Conservation (phyloP, 164 flowering plant species). For the Echeveria elegans region DNA sequence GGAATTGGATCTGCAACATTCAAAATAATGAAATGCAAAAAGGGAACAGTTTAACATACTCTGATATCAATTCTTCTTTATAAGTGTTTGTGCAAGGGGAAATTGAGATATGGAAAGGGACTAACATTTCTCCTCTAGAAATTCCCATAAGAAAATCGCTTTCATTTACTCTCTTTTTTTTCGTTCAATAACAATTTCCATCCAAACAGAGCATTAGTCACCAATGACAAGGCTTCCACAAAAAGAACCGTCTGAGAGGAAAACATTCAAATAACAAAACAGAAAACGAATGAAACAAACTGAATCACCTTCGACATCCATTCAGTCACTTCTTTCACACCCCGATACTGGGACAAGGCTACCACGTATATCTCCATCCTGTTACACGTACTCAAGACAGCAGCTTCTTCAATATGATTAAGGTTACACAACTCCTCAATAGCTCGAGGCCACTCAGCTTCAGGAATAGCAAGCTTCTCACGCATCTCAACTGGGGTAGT, state of each 20-base stretch:
- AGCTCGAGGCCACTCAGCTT: conserved; percentile 97
- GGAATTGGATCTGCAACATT: neutral
- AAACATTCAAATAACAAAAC: too few species aligned
- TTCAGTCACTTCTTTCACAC: conserved; percentile 93
- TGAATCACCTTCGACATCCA: conserved; percentile 94
- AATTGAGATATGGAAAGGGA: too few species aligned
- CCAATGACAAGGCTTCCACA: neutral
- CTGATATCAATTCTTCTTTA: neutral
- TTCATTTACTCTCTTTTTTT: too few species aligned
- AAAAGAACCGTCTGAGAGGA: neutral
- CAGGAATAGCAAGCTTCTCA: conserved; percentile 94
- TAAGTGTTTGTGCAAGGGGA: too few species aligned
- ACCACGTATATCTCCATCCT: conserved; percentile 96
- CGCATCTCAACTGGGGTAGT: conserved; percentile 95
- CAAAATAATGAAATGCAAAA: neutral
- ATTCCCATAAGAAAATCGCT: too few species aligned
- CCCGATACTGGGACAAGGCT: conserved; percentile 88
- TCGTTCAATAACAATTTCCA: too few species aligned
- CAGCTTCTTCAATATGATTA: conserved; percentile 98
- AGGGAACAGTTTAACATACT: neutral
- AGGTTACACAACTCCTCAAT: conserved; percentile 77
- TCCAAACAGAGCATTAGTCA: neutral
- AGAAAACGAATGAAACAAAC: neutral
- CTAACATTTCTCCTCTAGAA: too few species aligned
- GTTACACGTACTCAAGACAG: conserved; percentile 97